Evolutionary conservation across 345 rosid genomes (phyloP).

Genomic region (Eucalyptus albens): DNA sequence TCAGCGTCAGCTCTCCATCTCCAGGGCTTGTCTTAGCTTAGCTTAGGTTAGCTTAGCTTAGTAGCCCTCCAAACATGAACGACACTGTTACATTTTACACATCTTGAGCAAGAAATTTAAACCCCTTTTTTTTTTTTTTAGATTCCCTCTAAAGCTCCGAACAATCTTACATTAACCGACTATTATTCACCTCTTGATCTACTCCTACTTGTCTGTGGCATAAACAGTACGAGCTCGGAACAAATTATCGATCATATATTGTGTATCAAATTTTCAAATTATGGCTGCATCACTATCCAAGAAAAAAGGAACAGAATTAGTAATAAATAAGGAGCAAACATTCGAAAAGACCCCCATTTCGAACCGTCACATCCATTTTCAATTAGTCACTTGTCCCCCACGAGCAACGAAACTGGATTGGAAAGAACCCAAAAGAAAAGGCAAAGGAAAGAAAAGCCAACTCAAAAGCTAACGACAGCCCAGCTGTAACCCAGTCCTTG

Average conservation of each 20-base stretch:
- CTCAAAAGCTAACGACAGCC: not conserved
- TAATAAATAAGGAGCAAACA: not conserved
- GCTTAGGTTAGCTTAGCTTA: not conserved
- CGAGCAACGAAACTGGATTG: not conserved
- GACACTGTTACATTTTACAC: not conserved
- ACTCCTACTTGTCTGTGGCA: not conserved
- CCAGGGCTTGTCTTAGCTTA: not conserved
- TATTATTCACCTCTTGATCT: not conserved
- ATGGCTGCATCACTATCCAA: fast-evolving
- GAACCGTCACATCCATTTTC: not conserved
- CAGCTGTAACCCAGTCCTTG: not conserved
- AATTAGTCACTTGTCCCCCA: not conserved
- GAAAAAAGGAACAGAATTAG: not conserved
- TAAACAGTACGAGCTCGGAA: not conserved
- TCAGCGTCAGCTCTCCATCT: not conserved
- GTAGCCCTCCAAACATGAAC: not conserved
- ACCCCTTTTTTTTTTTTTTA: not conserved
- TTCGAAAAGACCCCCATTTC: not conserved
- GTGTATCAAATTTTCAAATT: too few relatives aligned
- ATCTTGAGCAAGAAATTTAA: not conserved
- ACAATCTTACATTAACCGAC: not conserved
- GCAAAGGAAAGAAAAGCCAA: not conserved
- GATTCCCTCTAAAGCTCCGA: not conserved
- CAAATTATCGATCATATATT: fast-evolving
- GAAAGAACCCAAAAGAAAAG: not conserved